phyloP scores from a whole-genome alignment of 371 early-diverging fungal genomes.

The Rhizopus sp. region DNA sequence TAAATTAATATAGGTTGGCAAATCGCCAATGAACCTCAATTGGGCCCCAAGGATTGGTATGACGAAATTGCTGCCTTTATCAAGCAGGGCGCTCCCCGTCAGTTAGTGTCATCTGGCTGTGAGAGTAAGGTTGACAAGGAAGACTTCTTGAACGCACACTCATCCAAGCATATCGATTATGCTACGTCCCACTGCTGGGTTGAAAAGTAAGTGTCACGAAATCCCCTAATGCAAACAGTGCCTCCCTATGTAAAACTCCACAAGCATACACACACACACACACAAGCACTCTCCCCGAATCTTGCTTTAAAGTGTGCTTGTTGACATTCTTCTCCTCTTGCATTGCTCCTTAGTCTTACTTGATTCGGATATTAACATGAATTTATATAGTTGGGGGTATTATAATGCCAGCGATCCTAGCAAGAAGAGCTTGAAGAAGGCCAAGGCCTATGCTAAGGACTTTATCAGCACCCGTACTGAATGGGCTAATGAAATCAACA shows the following conservation, averaged over 20 bases:
- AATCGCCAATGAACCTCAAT: constrained; percentile 48
- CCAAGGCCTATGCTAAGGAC: constrained; percentile 30
- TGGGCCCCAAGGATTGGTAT: constrained; percentile 48
- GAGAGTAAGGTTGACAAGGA: constrained; percentile 51
- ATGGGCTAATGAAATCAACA: constrained; percentile 46
- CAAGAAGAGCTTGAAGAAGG: constrained; percentile 13
- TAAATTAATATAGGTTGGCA: constrained; percentile 38
- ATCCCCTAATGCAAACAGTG: too few species aligned
- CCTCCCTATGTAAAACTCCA: background rate
- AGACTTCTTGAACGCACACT: constrained; percentile 55
- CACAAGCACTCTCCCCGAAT: background rate
- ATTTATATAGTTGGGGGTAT: constrained; percentile 40
- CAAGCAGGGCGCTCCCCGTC: constrained; percentile 47
- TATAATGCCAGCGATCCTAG: constrained; percentile 45
- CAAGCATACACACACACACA: background rate
- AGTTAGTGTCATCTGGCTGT: constrained; percentile 56
- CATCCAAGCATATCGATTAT: constrained; percentile 47
- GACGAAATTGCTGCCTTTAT: constrained; percentile 47
- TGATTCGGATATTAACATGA: background rate
- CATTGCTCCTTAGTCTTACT: background rate
- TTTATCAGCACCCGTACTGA: constrained; percentile 30
- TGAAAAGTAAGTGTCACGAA: constrained; percentile 43
- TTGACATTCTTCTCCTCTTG: background rate
- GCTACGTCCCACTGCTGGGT: constrained; percentile 62
- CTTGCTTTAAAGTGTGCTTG: too few species aligned